A percentile compares a stretch with the other conserved stretches of the same genome.
Evolutionary conservation across 1,284 basidiomycete species (phyloP).

Genomic region (Puccinia polysora): DNA sequence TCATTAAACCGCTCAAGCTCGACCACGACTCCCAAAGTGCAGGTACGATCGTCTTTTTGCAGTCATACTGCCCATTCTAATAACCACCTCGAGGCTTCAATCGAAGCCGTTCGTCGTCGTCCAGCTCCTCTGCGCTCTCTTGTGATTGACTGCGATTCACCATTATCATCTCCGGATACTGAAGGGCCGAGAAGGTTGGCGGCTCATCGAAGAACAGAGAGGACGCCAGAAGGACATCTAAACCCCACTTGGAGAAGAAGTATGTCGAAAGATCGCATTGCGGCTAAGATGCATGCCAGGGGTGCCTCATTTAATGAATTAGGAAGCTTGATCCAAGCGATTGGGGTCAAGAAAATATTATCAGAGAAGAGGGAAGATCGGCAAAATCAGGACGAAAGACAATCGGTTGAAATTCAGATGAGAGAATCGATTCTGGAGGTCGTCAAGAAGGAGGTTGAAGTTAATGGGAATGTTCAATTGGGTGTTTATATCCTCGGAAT

Average conservation of each 20-base stretch:
- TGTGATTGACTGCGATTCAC: conserved; percentile 20
- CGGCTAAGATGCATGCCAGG: conserved; percentile 33
- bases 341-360: conserved; percentile 12
- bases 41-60: conserved; percentile 19
- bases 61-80: conserved; percentile 15
- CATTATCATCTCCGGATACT: conserved; percentile 28
- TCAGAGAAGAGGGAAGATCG: conserved; percentile 21
- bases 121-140: conserved; percentile 17
- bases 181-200: conserved; percentile 12
- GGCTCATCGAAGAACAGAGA: conserved; percentile 4
- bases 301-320: conserved; percentile 26
- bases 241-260: conserved; percentile 28
- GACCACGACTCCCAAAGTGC: conserved; percentile 25
- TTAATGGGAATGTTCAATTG: conserved; percentile 29
- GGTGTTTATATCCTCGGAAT: conserved; percentile 26
- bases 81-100: conserved; percentile 3
- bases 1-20: conserved; percentile 18
- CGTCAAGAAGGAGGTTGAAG: conserved; percentile 19
- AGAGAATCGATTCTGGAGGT: conserved; percentile 35
- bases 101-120: conserved; percentile 17
- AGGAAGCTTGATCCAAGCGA: conserved; percentile 28
- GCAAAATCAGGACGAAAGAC: conserved; percentile 22
- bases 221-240: conserved; percentile 6
- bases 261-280: conserved; percentile 27
- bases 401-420: conserved; percentile 23